Evolutionary conservation across 1,284 basidiomycete species (phyloP), one percentile per base, ranked within the genome.

Genomic region (Tilletia caries): DNA sequence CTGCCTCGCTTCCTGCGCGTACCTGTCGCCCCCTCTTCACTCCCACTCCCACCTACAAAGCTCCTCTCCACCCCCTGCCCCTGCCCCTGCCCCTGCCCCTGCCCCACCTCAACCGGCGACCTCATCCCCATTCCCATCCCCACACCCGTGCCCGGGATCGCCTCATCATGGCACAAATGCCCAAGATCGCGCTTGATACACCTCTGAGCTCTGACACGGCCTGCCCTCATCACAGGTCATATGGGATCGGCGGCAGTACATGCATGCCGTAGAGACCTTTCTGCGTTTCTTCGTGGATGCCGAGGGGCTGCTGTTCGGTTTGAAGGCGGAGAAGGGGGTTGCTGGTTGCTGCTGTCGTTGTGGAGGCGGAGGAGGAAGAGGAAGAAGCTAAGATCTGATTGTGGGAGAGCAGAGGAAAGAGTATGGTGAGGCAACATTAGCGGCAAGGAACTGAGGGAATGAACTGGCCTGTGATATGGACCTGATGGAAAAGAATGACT

Each of bases 161-260:
- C 48, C 50, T 77, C 78, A 64, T 78, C 78, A 37, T 77, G 78
- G 68, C 85, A 85, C 18, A 85, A 73, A 70, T 85, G 84, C 0
- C 84, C 84, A 44, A 85, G 85, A 67, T 85, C 84, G 25, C 85
- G 76, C 73, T 85, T 85, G 75, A 85, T 79, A 70, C 85, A 85
- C 3, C 84, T 70, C 60, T n/a, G n/a, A n/a, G n/a, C n/a, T n/a
- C n/a, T 77, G 76, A 64, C 84, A 85, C 1, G 84, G 84, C 4
- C 83, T 70, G n/a, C 77, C 78, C 23, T 83, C 81, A 48, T 84
- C 84, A 71, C 84, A 85, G 5, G 82, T 81, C 84, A 85, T 92
- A 88, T 93, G 91, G 87, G 92, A 93, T 71, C 93, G 86, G 76
- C 93, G 87, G 84, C 93, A 96, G 85, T 95, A 97, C 65, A 97